phyloP scores from a whole-genome alignment of 352 stramenopile genomes.

The Pythium pectinolyticum region DNA sequence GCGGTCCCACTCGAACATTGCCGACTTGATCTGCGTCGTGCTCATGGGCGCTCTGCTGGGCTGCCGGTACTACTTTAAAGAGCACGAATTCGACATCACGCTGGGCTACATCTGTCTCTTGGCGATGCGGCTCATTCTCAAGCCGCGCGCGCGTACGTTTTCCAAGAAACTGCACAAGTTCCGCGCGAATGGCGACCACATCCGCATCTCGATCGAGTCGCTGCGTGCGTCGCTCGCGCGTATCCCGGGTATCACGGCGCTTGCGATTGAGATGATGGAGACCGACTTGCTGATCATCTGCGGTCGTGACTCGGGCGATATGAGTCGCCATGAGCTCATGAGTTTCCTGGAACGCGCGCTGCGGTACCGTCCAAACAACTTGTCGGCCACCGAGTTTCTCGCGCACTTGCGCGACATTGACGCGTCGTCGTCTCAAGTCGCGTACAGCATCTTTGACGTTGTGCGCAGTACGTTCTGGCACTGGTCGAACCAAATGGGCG shows the following conservation, averaged over 20 bases:
- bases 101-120: slow-evolving; percentile 70
- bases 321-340: slow-evolving; percentile 86
- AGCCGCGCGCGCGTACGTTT: slow-evolving; percentile 78
- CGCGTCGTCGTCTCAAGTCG: slow-evolving; percentile 67
- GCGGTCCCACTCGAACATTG: slow-evolving; percentile 81
- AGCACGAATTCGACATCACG: slow-evolving; percentile 71
- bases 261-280: slow-evolving; percentile 89
- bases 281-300: slow-evolving; percentile 88
- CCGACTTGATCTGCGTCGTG: slow-evolving; percentile 72
- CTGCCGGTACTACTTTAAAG: slow-evolving; percentile 48
- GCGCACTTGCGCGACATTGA: slow-evolving; percentile 84
- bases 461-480: slow-evolving; percentile 79
- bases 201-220: slow-evolving; percentile 85
- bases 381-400: slow-evolving; percentile 83
- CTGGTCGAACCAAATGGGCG: slow-evolving; percentile 81
- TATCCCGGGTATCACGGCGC: slow-evolving; percentile 78
- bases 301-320: slow-evolving; percentile 81
- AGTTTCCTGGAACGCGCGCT: slow-evolving; percentile 81
- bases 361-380: slow-evolving; percentile 68
- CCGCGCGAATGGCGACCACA: slow-evolving; percentile 80
- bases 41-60: slow-evolving; percentile 57
- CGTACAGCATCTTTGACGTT: slow-evolving; percentile 76
- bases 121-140: slow-evolving; percentile 78
- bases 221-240: slow-evolving; percentile 72
- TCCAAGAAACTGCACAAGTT: slow-evolving; percentile 90